Conservation (phyloP, 768 basidiomycete species). For the Agaricus subrufescens region DNA sequence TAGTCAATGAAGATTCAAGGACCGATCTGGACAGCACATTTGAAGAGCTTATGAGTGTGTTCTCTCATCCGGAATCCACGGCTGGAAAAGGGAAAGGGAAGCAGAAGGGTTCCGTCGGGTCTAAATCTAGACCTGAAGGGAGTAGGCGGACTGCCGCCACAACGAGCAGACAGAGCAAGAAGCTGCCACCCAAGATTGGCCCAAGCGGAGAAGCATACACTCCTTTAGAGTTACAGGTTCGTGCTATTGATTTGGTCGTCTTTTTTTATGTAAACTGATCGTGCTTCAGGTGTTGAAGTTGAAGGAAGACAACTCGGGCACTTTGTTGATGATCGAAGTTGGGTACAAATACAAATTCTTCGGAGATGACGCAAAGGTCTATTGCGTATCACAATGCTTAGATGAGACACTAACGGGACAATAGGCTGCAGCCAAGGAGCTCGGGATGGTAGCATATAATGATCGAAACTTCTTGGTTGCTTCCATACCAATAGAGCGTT, state of each 20-base stretch:
- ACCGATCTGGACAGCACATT: slow-evolving; percentile 39
- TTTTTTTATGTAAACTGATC: background rate
- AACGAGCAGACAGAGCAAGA: slow-evolving; percentile 22
- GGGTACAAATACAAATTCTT: slow-evolving; percentile 86
- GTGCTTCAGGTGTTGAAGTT: slow-evolving; percentile 45
- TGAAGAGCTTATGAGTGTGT: slow-evolving; percentile 41
- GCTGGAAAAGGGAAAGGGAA: slow-evolving; percentile 33
- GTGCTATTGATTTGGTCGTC: background rate
- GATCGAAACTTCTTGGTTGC: slow-evolving; percentile 74
- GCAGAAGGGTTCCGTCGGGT: slow-evolving; percentile 14
- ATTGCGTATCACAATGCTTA: background rate
- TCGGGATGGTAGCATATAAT: slow-evolving; percentile 71
- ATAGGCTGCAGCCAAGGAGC: slow-evolving; percentile 68
- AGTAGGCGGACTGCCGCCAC: slow-evolving; percentile 16
- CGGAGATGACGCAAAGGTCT: slow-evolving; percentile 76
- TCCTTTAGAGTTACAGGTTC: slow-evolving; percentile 68
- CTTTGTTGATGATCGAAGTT: slow-evolving; percentile 73
- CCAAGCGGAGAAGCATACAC: slow-evolving; percentile 72
- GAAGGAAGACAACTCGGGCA: slow-evolving; percentile 59
- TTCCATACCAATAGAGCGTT: slow-evolving; percentile 65
- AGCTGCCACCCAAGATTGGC: slow-evolving; percentile 41
- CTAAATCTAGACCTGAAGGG: slow-evolving; percentile 3
- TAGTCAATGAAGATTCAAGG: slow-evolving; percentile 17
- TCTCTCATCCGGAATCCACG: slow-evolving; percentile 24
- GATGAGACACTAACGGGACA: background rate